Evolutionary conservation across 495 filamentous ascomycete species (phyloP).

Genomic region (Aspergillus nanangensis): DNA sequence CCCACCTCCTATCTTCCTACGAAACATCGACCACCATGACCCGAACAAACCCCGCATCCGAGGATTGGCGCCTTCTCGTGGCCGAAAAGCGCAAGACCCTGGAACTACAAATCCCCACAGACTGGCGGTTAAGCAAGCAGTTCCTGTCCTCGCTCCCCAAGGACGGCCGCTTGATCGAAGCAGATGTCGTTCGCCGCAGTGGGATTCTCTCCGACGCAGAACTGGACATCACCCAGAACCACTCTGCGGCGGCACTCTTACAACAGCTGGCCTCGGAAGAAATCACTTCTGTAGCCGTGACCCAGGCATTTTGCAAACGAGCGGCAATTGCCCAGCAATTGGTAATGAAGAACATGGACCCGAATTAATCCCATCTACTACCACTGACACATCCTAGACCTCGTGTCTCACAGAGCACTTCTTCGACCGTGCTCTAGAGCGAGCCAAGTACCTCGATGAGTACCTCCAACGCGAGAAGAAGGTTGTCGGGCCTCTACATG

Average conservation of each 20-base stretch:
- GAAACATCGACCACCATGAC: background rate
- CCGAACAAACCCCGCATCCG: background rate
- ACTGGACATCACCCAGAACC: conserved; percentile 46
- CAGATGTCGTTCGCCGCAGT: conserved; percentile 14
- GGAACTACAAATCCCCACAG: conserved; percentile 20
- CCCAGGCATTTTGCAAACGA: conserved; percentile 46
- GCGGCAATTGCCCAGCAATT: conserved; percentile 33
- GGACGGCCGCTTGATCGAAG: conserved; percentile 14
- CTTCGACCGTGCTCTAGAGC: conserved; percentile 31
- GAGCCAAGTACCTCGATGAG: conserved; percentile 41
- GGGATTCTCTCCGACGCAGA: conserved; percentile 31
- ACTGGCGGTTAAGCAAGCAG: conserved; percentile 18
- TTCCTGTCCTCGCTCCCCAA: conserved; percentile 4
- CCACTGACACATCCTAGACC: conserved; percentile 17
- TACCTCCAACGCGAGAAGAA: conserved; percentile 29
- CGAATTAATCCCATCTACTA: no score
- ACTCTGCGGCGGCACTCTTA: conserved; percentile 42
- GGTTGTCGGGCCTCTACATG: conserved; percentile 56
- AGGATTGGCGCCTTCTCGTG: conserved; percentile 21
- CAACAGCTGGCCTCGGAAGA: conserved; percentile 18
- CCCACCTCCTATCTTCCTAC: background rate
- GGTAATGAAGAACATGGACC: conserved; percentile 22
- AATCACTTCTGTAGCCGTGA: conserved; percentile 38
- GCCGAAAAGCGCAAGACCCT: conserved; percentile 19
- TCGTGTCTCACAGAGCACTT: conserved; percentile 42